Evolutionary conservation across 441 rosid species (phyloP).

Genomic region (Erodium trifolium): DNA sequence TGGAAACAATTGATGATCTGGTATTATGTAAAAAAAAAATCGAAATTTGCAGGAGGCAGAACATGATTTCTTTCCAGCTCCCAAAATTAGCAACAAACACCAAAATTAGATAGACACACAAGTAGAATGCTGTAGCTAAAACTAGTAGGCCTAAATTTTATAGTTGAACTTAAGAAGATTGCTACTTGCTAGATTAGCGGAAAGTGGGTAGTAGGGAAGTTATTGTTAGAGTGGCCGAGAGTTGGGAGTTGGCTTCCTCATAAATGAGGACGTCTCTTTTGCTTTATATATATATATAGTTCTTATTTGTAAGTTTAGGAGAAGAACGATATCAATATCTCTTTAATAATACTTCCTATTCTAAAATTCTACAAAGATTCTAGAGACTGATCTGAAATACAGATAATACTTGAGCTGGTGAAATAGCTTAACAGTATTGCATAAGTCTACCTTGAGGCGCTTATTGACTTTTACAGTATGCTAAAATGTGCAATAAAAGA

Average conservation of each 20-base stretch:
- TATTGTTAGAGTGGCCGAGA: too few relatives aligned
- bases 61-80: neutral
- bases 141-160: neutral
- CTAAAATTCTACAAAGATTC: neutral
- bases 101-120: neutral
- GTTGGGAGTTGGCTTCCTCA: too few relatives aligned
- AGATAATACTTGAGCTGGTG: neutral
- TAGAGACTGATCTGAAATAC: neutral
- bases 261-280: too few relatives aligned
- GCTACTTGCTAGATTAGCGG: too few relatives aligned
- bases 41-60: neutral
- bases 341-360: too few relatives aligned
- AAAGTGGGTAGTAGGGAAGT: too few relatives aligned
- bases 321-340: too few relatives aligned
- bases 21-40: neutral
- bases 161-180: neutral
- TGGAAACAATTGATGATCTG: conserved; percentile 4
- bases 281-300: too few relatives aligned
- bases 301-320: too few relatives aligned
- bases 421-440: neutral
- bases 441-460: neutral
- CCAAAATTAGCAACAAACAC: neutral
- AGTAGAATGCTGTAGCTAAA: neutral
- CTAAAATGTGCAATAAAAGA: conserved; percentile 1
- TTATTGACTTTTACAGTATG: neutral